Evolutionary conservation across 352 stramenopile genomes (phyloP).

Genomic region (Phytophthora agathidicida): DNA sequence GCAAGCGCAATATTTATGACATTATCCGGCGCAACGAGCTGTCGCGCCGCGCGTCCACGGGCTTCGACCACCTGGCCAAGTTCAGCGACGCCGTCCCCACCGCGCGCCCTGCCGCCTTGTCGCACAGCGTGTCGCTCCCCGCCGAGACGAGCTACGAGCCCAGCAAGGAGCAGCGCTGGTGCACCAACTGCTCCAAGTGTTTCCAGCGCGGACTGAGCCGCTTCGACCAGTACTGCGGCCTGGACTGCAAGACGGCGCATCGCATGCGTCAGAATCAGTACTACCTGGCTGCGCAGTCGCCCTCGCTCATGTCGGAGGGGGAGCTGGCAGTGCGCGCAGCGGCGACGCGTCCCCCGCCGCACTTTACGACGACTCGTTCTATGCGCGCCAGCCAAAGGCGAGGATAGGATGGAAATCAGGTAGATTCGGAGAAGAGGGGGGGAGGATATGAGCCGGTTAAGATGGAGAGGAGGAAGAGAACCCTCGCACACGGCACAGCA

Average conservation of each 20-base stretch:
- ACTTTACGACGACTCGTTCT: slow-evolving; percentile 31
- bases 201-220: slow-evolving; percentile 72
- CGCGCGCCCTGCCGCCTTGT: slow-evolving; percentile 8
- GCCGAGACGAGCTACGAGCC: slow-evolving; percentile 49
- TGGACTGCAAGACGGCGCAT: slow-evolving; percentile 75
- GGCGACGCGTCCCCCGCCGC: slow-evolving; percentile 22
- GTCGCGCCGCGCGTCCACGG: slow-evolving; percentile 5
- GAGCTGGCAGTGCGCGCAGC: slow-evolving; percentile 21
- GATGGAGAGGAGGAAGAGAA: neutral
- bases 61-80: slow-evolving; percentile 32
- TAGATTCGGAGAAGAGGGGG: slow-evolving; percentile 18
- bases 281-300: slow-evolving; percentile 28
- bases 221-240: slow-evolving; percentile 74
- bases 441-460: slow-evolving; percentile 5
- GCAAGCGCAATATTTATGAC: slow-evolving; percentile 53
- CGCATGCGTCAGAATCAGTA: slow-evolving; percentile 33
- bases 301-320: slow-evolving; percentile 28
- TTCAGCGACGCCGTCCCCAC: slow-evolving; percentile 17
- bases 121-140: slow-evolving; percentile 22
- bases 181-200: slow-evolving; percentile 80
- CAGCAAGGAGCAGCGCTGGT: slow-evolving; percentile 78
- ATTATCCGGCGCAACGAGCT: slow-evolving; percentile 55
- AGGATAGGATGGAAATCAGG: slow-evolving; percentile 13
- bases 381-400: neutral
- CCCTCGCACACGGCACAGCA: slow-evolving; percentile 9